These are phyloP conservation scores for Casuarina cunninghamiana DNA, from an alignment of 306 rosid species.

Conservation along the genomic window DNA sequence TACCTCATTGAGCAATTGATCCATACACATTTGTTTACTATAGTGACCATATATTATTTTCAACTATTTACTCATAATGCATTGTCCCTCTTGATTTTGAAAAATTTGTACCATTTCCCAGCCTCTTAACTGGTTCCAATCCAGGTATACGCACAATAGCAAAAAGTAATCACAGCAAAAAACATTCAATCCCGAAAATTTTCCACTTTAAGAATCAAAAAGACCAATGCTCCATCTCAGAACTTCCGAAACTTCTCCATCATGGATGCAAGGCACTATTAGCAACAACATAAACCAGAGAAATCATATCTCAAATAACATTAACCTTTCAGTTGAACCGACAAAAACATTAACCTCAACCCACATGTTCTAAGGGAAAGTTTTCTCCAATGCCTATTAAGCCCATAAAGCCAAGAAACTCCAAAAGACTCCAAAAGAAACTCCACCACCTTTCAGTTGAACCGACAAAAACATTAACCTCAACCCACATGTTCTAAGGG, in stretches of 20 bases:
- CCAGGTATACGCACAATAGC: not conserved
- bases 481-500: not conserved
- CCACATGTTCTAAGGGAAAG: not conserved
- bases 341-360: not conserved
- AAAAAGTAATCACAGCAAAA: not conserved
- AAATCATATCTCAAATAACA: not conserved
- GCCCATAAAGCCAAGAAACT: not conserved
- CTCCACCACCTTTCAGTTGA: not conserved
- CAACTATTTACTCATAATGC: not conserved
- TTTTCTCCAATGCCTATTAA: not conserved
- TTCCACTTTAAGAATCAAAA: too few relatives aligned
- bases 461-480: not conserved
- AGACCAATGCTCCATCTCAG: not conserved
- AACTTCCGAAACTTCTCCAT: not conserved
- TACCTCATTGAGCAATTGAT: not conserved
- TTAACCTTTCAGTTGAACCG: not conserved
- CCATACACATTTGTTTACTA: not conserved
- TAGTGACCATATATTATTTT: not conserved
- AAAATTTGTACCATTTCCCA: not conserved
- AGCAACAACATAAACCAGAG: not conserved
- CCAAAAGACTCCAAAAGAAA: not conserved
- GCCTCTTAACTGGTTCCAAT: not conserved
- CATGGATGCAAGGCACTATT: not conserved
- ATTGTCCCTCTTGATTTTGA: not conserved
- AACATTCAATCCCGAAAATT: not conserved